Conservation (phyloP, 2,329 filamentous ascomycete species). For the Microdochium paspali region DNA sequence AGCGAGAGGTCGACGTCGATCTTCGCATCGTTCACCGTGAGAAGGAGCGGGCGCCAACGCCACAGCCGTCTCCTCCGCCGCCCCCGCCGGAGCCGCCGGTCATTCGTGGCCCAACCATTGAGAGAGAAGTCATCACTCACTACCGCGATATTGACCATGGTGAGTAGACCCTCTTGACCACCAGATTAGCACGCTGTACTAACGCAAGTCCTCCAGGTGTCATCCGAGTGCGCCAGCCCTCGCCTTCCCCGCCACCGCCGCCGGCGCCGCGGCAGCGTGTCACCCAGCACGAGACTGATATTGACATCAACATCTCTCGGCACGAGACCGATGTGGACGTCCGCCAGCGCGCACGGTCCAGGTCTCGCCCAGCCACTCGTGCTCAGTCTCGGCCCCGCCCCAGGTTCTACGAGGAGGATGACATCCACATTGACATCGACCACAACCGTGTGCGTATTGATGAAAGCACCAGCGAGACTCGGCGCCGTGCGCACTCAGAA, state of each 20-base stretch:
- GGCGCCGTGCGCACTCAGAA: conserved; percentile 42
- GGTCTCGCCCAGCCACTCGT: conserved; percentile 29
- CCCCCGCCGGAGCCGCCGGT: conserved; percentile 53
- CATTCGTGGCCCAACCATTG: conserved; percentile 69
- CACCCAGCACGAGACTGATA: conserved; percentile 47
- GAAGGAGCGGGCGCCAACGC: conserved; percentile 31
- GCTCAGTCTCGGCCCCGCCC: conserved; percentile 21
- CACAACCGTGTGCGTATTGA: conserved; percentile 27
- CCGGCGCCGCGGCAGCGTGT: conserved; percentile 33
- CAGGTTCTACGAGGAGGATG: conserved; percentile 45
- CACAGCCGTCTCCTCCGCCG: conserved; percentile 35
- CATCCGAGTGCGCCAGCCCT: conserved; percentile 29
- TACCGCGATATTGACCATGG: conserved; percentile 83
- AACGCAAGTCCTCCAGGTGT: conserved; percentile 27
- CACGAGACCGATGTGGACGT: conserved; percentile 51
- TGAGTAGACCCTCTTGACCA: conserved; percentile 27
- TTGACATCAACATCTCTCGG: conserved; percentile 48
- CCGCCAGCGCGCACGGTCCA: conserved; percentile 27
- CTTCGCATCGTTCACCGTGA: conserved; percentile 35
- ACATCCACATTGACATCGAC: conserved; percentile 54
- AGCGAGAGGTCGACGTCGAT: conserved; percentile 24
- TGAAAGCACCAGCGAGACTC: conserved; percentile 29
- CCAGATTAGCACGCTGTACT: conserved; percentile 5
- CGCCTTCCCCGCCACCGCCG: conserved; percentile 40
- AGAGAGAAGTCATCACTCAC: conserved; percentile 83